phyloP scores from a whole-genome alignment of 805 yeast genomes.

The Myxozyma vanderwaltii region DNA sequence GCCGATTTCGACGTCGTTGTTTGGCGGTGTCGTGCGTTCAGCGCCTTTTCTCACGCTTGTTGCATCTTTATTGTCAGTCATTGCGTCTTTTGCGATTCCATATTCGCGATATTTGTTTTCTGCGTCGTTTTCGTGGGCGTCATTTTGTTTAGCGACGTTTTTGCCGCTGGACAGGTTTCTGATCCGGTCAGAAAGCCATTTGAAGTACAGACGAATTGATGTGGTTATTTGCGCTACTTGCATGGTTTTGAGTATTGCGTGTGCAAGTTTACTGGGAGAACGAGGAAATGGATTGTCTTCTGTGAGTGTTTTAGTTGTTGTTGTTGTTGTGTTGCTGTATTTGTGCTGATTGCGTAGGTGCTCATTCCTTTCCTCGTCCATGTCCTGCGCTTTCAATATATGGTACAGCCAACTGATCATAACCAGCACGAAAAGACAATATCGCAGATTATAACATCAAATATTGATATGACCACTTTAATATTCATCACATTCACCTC shows the following conservation, averaged over 20 bases:
- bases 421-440: slow-evolving; percentile 6
- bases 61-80: slow-evolving; percentile 30
- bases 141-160: slow-evolving; percentile 25
- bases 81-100: slow-evolving; percentile 28
- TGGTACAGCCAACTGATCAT: slow-evolving; percentile 15
- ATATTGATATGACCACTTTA: slow-evolving; percentile 23
- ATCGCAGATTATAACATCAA: not conserved
- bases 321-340: not conserved
- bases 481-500: slow-evolving; percentile 29
- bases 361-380: slow-evolving; percentile 31
- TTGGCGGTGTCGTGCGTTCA: slow-evolving; percentile 19
- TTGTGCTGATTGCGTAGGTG: slow-evolving; percentile 4
- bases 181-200: slow-evolving; percentile 11
- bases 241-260: slow-evolving; percentile 29
- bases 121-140: slow-evolving; percentile 33
- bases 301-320: slow-evolving; percentile 5
- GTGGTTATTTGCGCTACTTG: slow-evolving; percentile 32
- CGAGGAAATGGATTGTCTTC: slow-evolving; percentile 33
- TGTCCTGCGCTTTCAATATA: slow-evolving; percentile 32
- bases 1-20: not conserved
- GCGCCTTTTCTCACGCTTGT: slow-evolving; percentile 33
- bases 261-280: slow-evolving; percentile 33
- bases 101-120: slow-evolving; percentile 33
- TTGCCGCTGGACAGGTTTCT: slow-evolving; percentile 30
- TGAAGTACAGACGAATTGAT: slow-evolving; percentile 31